These are phyloP conservation scores for Sistotremastrum niveocremeum DNA, from an alignment of 768 basidiomycete genomes.

Conservation along the genomic window DNA sequence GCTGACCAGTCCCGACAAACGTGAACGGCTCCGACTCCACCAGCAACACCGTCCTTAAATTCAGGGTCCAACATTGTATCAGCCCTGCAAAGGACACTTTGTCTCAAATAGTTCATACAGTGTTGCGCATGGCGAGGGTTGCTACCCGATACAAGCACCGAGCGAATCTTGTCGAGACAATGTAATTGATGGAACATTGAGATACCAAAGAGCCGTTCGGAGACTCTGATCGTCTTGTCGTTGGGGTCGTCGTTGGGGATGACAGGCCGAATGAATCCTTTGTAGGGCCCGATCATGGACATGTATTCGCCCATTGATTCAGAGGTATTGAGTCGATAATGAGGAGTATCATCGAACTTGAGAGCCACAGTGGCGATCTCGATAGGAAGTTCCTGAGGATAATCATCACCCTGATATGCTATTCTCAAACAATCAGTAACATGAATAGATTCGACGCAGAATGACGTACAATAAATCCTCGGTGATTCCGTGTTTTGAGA, in stretches of 20 bases:
- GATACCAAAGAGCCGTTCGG: constrained; percentile 18
- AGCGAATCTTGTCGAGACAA: constrained; percentile 20
- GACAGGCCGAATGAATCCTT: constrained; percentile 17
- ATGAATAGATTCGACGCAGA: too few relatives aligned
- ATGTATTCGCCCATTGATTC: constrained; percentile 17
- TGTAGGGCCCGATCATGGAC: constrained; percentile 14
- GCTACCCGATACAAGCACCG: constrained; percentile 3
- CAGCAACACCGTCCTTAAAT: constrained; percentile 23
- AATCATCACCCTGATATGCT: constrained; percentile 20
- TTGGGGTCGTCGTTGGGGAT: constrained; percentile 11
- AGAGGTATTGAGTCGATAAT: constrained; percentile 14
- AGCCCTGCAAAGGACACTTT: constrained; percentile 30
- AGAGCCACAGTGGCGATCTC: constrained; percentile 9
- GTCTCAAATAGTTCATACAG: constrained; percentile 36
- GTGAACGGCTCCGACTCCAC: constrained; percentile 25
- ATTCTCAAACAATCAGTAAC: too few relatives aligned
- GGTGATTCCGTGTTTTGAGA: too few relatives aligned
- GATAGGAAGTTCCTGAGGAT: constrained; percentile 15
- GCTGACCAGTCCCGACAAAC: constrained; percentile 29
- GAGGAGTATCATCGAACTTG: constrained; percentile 18
- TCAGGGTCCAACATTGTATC: constrained; percentile 36
- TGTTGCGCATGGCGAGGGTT: constrained; percentile 20
- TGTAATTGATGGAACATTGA: constrained; percentile 27
- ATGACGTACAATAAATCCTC: too few relatives aligned
- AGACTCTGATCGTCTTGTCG: too few relatives aligned